Evolutionary conservation across 345 rosid species (phyloP), one percentile per base, ranked within the genome.

Genomic region (Populus simonii): DNA sequence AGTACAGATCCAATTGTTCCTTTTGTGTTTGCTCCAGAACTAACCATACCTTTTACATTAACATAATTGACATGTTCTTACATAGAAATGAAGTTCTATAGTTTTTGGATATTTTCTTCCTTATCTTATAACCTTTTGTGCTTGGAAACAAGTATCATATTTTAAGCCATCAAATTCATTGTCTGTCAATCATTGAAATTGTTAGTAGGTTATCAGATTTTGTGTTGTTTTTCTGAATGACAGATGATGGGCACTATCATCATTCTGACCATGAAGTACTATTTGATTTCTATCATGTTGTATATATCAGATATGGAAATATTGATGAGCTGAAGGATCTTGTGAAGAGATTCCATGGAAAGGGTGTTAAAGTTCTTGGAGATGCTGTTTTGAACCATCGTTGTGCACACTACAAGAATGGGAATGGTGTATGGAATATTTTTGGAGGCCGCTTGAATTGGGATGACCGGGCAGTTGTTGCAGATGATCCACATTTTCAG

Each of bases 401-500:
- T 2, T 95, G 99, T 86, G 99, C 99, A 31, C 92, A 95, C 45
- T 89, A 74, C 83, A 81, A 95, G 80, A 95, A 95, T 78, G 84
- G 87, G 86, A 95, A 95, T 76, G 99, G 98, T 67, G 80, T 93
- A 22, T 95, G 99, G 99, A 95, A 95, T 86, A 80, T 92, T 62
- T 95, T 90, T 83, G 99, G 99, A 20, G 99, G 99, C 76, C 92
- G 88, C 74, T 80, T 95, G 69, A 90, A 90, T 85, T 95, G 99
- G 99, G 99, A 95, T 83, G 99, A 90, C 78, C 89, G 88, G 27
- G 99, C 99, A 39, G 80, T 95, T 78, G 99, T 93, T 88, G 93
- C 89, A 59, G 99, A 95, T 75, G 99, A 95, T 86, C 96, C 97
- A 75, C 98, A 95, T 86, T 95, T 95, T 82, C 96, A 95, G 98